Evolutionary conservation across 139 green algal genomes (phyloP).

Genomic region (Tetradesmus lagerheimii): DNA sequence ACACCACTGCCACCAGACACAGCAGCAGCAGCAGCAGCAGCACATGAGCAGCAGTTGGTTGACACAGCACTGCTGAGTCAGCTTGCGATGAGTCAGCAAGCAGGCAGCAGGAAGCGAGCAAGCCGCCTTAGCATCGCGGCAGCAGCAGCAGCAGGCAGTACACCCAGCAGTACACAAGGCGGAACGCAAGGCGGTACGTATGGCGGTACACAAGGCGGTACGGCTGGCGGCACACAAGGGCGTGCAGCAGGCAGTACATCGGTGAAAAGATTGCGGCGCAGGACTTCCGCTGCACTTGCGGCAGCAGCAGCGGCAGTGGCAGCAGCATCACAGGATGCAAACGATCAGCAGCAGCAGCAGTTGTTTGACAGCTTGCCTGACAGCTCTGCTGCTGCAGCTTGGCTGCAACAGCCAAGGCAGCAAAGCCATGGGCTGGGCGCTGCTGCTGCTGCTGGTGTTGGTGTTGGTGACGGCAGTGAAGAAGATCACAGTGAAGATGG

Average conservation of each 20-base stretch:
- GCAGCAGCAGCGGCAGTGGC: constrained; percentile 13
- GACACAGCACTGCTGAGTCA: not conserved
- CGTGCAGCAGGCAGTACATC: not conserved
- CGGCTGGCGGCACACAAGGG: not conserved
- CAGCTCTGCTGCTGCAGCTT: not conserved
- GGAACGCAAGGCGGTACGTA: not conserved
- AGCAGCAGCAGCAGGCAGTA: constrained; percentile 42
- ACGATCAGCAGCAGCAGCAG: constrained; percentile 8
- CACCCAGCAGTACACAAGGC: not conserved
- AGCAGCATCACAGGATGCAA: constrained; percentile 20
- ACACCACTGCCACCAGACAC: not conserved
- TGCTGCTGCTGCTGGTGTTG: not conserved
- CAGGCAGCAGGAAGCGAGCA: not conserved
- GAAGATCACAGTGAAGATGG: constrained; percentile 37
- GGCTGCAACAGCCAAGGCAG: constrained; percentile 13
- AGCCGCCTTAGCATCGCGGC: constrained; percentile 1
- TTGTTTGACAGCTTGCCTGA: not conserved
- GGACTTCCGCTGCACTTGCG: constrained; percentile 1
- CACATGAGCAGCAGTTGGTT: not conserved
- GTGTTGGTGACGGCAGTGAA: constrained; percentile 15
- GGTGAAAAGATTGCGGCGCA: not conserved
- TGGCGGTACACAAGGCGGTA: not conserved
- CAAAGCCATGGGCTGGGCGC: not conserved
- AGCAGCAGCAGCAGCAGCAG: constrained; percentile 28
- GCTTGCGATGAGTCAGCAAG: constrained; percentile 20